These are phyloP conservation scores for Aspergillus incahuasiensis DNA, from an alignment of 495 filamentous ascomycete genomes.

Conservation along the genomic window DNA sequence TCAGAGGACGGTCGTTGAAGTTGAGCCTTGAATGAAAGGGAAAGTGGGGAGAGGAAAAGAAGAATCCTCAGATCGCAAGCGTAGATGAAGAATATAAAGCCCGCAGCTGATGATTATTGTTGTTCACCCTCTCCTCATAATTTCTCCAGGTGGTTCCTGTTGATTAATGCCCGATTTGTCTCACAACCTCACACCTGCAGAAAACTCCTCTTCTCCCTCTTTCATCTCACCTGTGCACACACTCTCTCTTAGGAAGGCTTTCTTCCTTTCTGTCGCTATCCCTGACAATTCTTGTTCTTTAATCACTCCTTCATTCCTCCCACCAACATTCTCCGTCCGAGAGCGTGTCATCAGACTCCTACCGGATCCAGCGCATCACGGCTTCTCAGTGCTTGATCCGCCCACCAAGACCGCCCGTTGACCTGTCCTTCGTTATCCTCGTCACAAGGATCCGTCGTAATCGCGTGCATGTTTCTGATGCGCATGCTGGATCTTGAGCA, in stretches of 20 bases:
- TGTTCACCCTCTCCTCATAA: neutral
- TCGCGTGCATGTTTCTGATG: conserved; percentile 1
- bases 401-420: conserved; percentile 7
- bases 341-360: conserved; percentile 11
- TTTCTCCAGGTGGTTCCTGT: neutral
- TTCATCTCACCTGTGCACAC: conserved; percentile 2
- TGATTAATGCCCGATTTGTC: neutral
- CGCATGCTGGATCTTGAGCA: conserved; percentile 3
- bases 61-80: neutral
- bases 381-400: conserved; percentile 9
- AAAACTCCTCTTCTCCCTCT: conserved; percentile 3
- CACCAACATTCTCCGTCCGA: conserved; percentile 6
- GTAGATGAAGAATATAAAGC: neutral
- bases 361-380: conserved; percentile 13
- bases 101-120: neutral
- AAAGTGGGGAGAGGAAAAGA: conserved; percentile 7
- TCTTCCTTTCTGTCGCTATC: conserved; percentile 15
- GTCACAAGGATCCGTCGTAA: neutral
- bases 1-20: neutral
- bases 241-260: conserved; percentile 14
- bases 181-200: conserved; percentile 1
- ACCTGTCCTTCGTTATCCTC: conserved; percentile 1
- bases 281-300: neutral
- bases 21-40: conserved; percentile 1
- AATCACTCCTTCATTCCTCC: conserved; percentile 21